Evolutionary conservation across 805 yeast species (phyloP).

Genomic region (Ogataea corticis): DNA sequence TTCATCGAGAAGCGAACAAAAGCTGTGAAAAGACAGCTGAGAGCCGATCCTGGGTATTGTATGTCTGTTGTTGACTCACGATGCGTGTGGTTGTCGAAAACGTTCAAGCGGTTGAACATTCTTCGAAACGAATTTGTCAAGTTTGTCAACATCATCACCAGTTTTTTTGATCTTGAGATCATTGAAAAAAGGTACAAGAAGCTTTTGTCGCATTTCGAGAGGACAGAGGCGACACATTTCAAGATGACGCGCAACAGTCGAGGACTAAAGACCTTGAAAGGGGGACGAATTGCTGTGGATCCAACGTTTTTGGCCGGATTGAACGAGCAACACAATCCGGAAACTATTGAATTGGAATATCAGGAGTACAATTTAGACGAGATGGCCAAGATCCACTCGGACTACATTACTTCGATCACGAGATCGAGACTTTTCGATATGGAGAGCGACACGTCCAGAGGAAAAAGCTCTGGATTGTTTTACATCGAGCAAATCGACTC

Average conservation of each 20-base stretch:
- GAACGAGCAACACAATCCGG: not conserved
- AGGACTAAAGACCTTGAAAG: conserved; percentile 19
- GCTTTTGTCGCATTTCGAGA: conserved; percentile 28
- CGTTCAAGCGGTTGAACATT: conserved; percentile 35
- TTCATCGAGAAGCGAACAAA: conserved; percentile 17
- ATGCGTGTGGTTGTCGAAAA: conserved; percentile 25
- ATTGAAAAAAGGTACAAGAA: conserved; percentile 40
- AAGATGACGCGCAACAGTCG: conserved; percentile 14
- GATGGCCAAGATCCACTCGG: conserved; percentile 37
- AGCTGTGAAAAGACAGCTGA: conserved; percentile 11
- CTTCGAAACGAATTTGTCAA: conserved; percentile 41
- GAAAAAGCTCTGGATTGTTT: conserved; percentile 38
- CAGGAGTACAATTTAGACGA: conserved; percentile 51
- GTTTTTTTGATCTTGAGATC: conserved; percentile 46
- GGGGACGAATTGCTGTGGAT: conserved; percentile 17
- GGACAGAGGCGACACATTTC: conserved; percentile 13
- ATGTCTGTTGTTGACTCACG: conserved; percentile 18
- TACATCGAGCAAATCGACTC: conserved; percentile 44
- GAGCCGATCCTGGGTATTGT: conserved; percentile 5
- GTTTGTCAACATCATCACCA: conserved; percentile 42
- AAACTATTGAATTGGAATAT: conserved; percentile 8
- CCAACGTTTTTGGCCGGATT: conserved; percentile 3
- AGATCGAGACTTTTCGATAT: conserved; percentile 38
- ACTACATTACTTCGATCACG: conserved; percentile 38
- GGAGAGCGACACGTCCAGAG: conserved; percentile 28